A percentile compares a stretch with the other conserved stretches of the same genome.
Evolutionary conservation across 2,329 filamentous ascomycete genomes (phyloP).

Genomic region (Diaporthe caulivora): DNA sequence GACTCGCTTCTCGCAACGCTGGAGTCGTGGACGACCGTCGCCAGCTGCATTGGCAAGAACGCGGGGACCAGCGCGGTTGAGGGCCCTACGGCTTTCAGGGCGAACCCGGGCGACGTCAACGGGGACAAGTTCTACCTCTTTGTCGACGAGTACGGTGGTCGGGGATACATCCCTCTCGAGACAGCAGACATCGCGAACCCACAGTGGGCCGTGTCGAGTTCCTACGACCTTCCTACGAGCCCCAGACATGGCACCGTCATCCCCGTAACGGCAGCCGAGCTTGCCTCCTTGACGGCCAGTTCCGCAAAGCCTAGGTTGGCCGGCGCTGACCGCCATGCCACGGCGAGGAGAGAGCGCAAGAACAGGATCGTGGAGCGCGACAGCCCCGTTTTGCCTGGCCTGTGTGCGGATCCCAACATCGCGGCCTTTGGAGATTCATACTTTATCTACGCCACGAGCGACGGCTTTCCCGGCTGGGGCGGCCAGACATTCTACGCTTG

Average conservation of each 20-base stretch:
- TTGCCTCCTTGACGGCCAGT: slow-evolving; percentile 48
- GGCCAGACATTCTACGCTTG: slow-evolving; percentile 60
- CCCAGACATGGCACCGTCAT: slow-evolving; percentile 68
- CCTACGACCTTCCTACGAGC: slow-evolving; percentile 60
- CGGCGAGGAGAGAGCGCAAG: slow-evolving; percentile 6
- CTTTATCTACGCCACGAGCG: slow-evolving; percentile 62
- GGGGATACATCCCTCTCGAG: slow-evolving; percentile 67
- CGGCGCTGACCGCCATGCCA: background rate
- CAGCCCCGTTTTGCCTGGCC: slow-evolving; percentile 53
- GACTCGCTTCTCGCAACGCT: slow-evolving; percentile 54
- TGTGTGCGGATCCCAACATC: slow-evolving; percentile 62
- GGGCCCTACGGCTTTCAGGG: slow-evolving; percentile 64
- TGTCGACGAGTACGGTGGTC: slow-evolving; percentile 64
- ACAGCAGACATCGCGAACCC: slow-evolving; percentile 62
- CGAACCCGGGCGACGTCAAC: slow-evolving; percentile 61
- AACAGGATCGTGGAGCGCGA: slow-evolving; percentile 1
- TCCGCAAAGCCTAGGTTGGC: slow-evolving; percentile 6
- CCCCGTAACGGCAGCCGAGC: slow-evolving; percentile 61
- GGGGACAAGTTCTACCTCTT: slow-evolving; percentile 68
- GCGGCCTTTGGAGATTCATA: slow-evolving; percentile 57
- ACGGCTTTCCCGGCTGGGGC: slow-evolving; percentile 58
- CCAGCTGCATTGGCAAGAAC: slow-evolving; percentile 62
- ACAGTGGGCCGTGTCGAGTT: slow-evolving; percentile 59
- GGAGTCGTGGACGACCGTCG: slow-evolving; percentile 57
- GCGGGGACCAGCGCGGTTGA: slow-evolving; percentile 63